Evolutionary conservation across 768 basidiomycete species (phyloP), one percentile per base, ranked within the genome.

Genomic region (Mycena floridula): DNA sequence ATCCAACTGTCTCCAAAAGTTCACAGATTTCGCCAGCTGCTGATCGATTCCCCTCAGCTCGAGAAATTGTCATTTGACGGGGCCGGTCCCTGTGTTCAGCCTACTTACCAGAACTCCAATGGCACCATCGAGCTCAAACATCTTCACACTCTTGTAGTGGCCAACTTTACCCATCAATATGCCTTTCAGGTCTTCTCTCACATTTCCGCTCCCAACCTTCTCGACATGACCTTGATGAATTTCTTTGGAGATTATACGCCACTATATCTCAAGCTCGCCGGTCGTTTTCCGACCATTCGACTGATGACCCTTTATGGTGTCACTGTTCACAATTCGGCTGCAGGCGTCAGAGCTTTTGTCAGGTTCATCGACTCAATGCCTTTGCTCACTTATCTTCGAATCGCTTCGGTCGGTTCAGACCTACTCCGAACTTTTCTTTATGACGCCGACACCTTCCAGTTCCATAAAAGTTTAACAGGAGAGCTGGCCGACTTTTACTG

Each of bases 281-380:
- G 64, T 7, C 64, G 62, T 22, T 80, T 76, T 53, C 73, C 67
- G 16, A 59, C 73, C 47, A 65, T 86, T 47, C 67, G 67, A 51
- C 56, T 82, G 11, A 59, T 86, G 44, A 76, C 79, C 13, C 49
- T 82, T 37, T 76, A 75, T 53, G 32, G 32, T 15, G 18, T 35
- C 32, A 58, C 64, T 16, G 43, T 79, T 73, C 28, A 47, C 58
- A 30, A 49, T 54, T 41, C 57, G 54, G 7, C 41, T 46, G 42
- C 20, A 22, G 65, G 62, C 18, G 50, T 47, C 39, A 42, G 51
- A 37, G 44, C 59, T 30, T 55, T 81, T 50, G 60, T 76, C 35
- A 65, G 62, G 28, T 81, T 77, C 72, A 58, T 85, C 24, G 60
- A 72, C 39, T 74, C 81, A 18, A 77, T 85, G 72, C 81, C 81